phyloP scores from a whole-genome alignment of 2,329 filamentous ascomycete species.

The Fonsecaea erecta region DNA sequence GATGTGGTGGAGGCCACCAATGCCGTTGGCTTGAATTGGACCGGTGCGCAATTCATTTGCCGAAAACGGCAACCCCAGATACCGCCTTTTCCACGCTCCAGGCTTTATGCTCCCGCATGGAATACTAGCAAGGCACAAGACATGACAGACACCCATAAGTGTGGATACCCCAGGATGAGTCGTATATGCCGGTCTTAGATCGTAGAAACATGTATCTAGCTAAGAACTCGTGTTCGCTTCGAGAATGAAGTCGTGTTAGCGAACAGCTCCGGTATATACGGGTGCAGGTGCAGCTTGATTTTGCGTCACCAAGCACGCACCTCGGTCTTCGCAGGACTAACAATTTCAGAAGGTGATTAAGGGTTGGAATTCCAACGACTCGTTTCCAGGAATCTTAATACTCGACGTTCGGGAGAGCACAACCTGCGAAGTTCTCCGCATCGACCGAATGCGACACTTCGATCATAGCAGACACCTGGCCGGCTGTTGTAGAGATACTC shows the following conservation, averaged over 20 bases:
- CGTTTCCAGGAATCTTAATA: neutral
- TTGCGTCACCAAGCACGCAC: neutral
- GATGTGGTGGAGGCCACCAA: neutral
- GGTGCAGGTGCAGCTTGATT: neutral
- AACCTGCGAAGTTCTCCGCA: neutral
- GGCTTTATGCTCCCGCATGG: neutral
- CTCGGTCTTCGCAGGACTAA: neutral
- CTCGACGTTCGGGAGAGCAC: too few relatives aligned
- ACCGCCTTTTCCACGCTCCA: neutral
- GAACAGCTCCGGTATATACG: neutral
- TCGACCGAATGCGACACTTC: neutral
- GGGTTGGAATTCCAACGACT: neutral
- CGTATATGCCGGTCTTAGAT: neutral
- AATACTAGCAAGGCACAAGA: neutral
- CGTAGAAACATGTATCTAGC: neutral
- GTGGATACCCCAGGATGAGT: neutral
- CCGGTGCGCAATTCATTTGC: slow-evolving; percentile 19
- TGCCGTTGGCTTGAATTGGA: neutral
- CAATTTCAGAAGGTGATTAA: neutral
- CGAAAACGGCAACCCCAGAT: slow-evolving; percentile 14
- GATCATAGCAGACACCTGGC: neutral
- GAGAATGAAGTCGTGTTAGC: neutral
- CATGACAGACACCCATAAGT: neutral
- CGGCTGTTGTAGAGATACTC: neutral
- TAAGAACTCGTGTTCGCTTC: neutral